Evolutionary conservation across 306 rosid species (phyloP).

Genomic region (Vachellia pachyceras): DNA sequence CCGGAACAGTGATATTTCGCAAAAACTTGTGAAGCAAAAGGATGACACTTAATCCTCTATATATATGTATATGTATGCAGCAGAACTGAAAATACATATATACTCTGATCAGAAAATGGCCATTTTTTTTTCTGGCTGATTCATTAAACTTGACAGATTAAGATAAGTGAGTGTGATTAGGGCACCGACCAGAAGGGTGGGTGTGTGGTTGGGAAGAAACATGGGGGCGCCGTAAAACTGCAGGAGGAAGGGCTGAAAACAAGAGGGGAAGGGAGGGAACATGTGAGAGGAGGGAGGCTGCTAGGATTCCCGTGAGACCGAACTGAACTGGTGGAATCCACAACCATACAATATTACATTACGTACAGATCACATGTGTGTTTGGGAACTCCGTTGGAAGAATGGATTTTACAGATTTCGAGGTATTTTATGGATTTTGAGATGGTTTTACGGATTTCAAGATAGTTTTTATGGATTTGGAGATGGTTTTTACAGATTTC

Average conservation of each 20-base stretch:
- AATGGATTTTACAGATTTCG: too few species aligned
- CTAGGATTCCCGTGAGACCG: conserved; percentile 60
- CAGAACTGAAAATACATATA: not conserved
- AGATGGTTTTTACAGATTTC: too few species aligned
- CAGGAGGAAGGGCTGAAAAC: not conserved
- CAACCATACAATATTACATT: conserved; percentile 6
- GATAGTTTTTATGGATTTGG: too few species aligned
- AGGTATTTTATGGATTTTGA: too few species aligned
- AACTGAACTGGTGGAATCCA: conserved; percentile 44
- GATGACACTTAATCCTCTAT: too few species aligned
- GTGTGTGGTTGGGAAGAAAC: conserved; percentile 50
- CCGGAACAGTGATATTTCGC: too few species aligned
- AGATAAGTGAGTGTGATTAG: not conserved
- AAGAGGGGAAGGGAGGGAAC: conserved; percentile 40
- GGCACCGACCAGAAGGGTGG: conserved; percentile 50
- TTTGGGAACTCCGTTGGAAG: too few species aligned
- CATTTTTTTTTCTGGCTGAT: too few species aligned
- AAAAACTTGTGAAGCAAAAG: too few species aligned
- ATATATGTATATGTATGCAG: too few species aligned
- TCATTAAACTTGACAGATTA: not conserved
- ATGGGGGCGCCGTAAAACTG: conserved; percentile 47
- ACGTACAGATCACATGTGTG: too few species aligned
- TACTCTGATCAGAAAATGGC: not conserved
- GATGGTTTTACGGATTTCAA: too few species aligned
- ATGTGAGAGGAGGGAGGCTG: conserved; percentile 58